Evolutionary conservation across 208 protist genomes (phyloP).

Genomic region (Leishmania gerbilli): DNA sequence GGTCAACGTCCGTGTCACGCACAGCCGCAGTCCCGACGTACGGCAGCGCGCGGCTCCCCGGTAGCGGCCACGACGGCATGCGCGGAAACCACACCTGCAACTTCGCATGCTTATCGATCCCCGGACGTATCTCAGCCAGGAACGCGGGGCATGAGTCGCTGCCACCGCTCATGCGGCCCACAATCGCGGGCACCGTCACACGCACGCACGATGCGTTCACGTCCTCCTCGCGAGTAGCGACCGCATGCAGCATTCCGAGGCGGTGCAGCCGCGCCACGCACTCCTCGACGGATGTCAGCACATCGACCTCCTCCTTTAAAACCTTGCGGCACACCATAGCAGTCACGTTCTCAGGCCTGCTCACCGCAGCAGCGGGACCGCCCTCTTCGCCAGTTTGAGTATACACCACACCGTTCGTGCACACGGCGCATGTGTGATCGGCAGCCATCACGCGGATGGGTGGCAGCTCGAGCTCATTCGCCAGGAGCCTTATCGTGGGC

Average conservation of each 20-base stretch:
- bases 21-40: slow-evolving; percentile 20
- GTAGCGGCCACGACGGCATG: slow-evolving; percentile 12
- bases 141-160: background rate
- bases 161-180: background rate
- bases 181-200: background rate
- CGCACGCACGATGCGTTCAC: slow-evolving; percentile 5
- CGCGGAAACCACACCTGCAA: background rate
- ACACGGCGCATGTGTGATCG: background rate
- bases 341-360: background rate
- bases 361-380: background rate
- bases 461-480: background rate
- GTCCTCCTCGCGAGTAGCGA: background rate
- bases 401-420: background rate
- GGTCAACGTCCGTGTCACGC: slow-evolving; percentile 13
- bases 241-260: background rate
- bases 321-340: background rate
- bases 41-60: background rate
- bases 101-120: background rate
- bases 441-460: background rate
- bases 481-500: background rate
- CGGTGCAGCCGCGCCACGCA: slow-evolving; percentile 1
- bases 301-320: background rate
- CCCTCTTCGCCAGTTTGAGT: background rate
- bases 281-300: background rate
- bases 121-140: background rate